These are phyloP conservation scores for Wickerhamomyces tratensis DNA, from an alignment of 805 yeast genomes.

Conservation along the genomic window DNA sequence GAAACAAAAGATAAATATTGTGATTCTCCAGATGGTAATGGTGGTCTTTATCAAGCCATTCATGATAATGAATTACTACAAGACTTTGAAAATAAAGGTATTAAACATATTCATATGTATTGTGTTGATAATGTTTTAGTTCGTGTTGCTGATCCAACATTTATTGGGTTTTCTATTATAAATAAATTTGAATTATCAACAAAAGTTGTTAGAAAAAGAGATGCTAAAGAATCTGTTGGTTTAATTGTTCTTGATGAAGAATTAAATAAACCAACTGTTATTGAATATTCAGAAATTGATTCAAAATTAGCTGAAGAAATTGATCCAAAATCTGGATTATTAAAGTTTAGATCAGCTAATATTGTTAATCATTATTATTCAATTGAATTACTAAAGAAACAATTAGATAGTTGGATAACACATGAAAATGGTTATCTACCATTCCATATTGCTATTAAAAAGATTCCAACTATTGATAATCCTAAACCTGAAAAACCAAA, in stretches of 20 bases:
- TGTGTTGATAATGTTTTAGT: constrained; percentile 94
- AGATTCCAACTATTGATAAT: constrained; percentile 51
- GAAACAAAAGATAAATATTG: constrained; percentile 46
- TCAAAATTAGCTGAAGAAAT: constrained; percentile 57
- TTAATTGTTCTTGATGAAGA: constrained; percentile 65
- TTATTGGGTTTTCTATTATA: constrained; percentile 71
- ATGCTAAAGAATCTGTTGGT: constrained; percentile 84
- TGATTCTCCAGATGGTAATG: constrained; percentile 96
- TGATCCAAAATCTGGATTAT: constrained; percentile 36
- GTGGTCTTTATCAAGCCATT: constrained; percentile 88
- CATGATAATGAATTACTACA: constrained; percentile 50
- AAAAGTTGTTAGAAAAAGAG: constrained; percentile 89
- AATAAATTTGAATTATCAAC: constrained; percentile 72
- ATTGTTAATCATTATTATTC: constrained; percentile 95
- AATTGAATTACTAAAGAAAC: constrained; percentile 52
- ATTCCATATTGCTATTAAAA: constrained; percentile 92
- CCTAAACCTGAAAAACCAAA: constrained; percentile 69
- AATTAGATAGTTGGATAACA: constrained; percentile 62
- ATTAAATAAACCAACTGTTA: constrained; percentile 64
- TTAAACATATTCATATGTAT: constrained; percentile 90
- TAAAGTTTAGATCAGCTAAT: constrained; percentile 86
- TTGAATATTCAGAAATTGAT: constrained; percentile 90
- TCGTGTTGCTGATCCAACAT: constrained; percentile 84
- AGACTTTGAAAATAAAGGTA: constrained; percentile 58
- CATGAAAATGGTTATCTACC: constrained; percentile 57